Conservation (phyloP, 2,329 filamentous ascomycete genomes). For the Aspergillus transmontanensis region DNA sequence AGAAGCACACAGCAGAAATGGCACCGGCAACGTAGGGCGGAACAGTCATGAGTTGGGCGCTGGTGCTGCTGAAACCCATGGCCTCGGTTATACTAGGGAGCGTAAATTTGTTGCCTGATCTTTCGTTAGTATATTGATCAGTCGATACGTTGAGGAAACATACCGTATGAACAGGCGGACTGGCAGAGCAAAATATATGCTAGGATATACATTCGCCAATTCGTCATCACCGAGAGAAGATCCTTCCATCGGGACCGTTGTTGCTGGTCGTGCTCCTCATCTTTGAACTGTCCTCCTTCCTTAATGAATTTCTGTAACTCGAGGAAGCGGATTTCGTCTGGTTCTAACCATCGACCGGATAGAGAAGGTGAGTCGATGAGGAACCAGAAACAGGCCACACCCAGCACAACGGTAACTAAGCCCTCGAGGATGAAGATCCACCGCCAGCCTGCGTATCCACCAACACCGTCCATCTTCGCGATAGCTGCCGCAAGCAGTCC, state of each 20-base stretch:
- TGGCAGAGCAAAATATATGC: slow-evolving; percentile 33
- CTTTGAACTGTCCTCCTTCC: slow-evolving; percentile 10
- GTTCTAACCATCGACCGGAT: slow-evolving; percentile 39
- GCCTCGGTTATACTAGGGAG: slow-evolving; percentile 42
- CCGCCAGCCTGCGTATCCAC: slow-evolving; percentile 22
- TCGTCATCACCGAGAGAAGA: slow-evolving; percentile 10
- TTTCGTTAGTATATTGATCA: slow-evolving; percentile 19
- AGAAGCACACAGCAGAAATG: slow-evolving; percentile 26
- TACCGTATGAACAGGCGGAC: slow-evolving; percentile 25
- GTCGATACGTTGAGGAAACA: slow-evolving; percentile 17
- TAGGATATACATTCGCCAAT: slow-evolving; percentile 22
- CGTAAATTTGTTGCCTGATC: slow-evolving; percentile 38
- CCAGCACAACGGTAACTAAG: slow-evolving; percentile 22
- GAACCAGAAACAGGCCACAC: slow-evolving; percentile 19
- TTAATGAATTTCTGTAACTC: slow-evolving; percentile 16
- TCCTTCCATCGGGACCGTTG: slow-evolving; percentile 9
- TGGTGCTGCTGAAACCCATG: slow-evolving; percentile 38
- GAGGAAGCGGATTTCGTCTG: slow-evolving; percentile 34
- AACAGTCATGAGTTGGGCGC: slow-evolving; percentile 35
- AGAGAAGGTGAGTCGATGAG: slow-evolving; percentile 45
- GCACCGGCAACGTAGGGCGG: slow-evolving; percentile 31
- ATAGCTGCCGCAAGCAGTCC: slow-evolving; percentile 40
- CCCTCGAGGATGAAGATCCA: slow-evolving; percentile 55
- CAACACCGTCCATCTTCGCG: slow-evolving; percentile 24
- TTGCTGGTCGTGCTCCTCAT: not conserved